A percentile compares a stretch with the other conserved stretches of the same genome.
Evolutionary conservation across 208 protist genomes (phyloP).

Genomic region (Leishmania lainsoni): DNA sequence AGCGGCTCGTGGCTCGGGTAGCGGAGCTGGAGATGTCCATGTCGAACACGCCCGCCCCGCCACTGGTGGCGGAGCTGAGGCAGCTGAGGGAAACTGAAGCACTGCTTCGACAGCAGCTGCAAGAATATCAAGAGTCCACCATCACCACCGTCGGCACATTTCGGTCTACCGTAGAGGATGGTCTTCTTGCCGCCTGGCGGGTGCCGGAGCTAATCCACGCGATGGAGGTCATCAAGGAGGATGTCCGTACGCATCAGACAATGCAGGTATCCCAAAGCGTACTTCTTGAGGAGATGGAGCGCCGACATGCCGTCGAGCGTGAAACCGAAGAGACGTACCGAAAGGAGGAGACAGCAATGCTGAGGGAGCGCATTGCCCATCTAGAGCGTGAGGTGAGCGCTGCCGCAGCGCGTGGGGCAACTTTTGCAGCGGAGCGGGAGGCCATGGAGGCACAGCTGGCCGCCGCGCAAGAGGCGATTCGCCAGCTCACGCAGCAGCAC

Average conservation of each 20-base stretch:
- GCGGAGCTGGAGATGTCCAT: conserved; percentile 44
- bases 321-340: conserved; percentile 27
- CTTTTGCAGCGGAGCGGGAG: conserved; percentile 14
- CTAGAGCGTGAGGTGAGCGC: conserved; percentile 21
- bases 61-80: conserved; percentile 62
- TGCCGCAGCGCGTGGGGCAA: conserved; percentile 25
- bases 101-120: conserved; percentile 53
- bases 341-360: conserved; percentile 22
- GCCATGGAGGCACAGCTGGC: conserved; percentile 24
- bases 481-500: conserved; percentile 34
- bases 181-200: conserved; percentile 23
- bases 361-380: conserved; percentile 25
- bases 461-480: conserved; percentile 21
- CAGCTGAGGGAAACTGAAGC: conserved; percentile 59
- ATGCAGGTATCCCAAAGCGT: conserved; percentile 25
- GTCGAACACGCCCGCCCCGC: conserved; percentile 32
- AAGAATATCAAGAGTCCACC: conserved; percentile 32
- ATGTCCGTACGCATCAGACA: conserved; percentile 24
- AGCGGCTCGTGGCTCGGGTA: conserved; percentile 37
- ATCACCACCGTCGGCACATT: conserved; percentile 22
- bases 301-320: conserved; percentile 22
- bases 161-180: conserved; percentile 33
- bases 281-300: conserved; percentile 30
- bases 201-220: conserved; percentile 26
- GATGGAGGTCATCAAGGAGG: conserved; percentile 37